Percentiles rank a stretch among this genome's conserved stretches.
phyloP scores from a whole-genome alignment of 305 asterid genomes.

The Coffea humblotiana region DNA sequence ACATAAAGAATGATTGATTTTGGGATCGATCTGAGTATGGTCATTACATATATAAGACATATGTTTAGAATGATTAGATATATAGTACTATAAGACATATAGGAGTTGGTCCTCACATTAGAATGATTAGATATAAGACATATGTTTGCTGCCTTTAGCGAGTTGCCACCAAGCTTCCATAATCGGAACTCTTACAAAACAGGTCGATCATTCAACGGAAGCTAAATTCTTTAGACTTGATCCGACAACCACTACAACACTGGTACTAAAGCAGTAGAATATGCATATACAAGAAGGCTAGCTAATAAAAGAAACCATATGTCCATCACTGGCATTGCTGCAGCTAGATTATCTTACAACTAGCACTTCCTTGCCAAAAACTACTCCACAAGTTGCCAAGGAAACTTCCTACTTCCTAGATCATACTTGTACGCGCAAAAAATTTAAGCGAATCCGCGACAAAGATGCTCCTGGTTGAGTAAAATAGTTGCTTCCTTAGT shows the following conservation, averaged over 20 bases:
- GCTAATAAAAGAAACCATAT: not conserved
- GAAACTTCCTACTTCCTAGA: constrained; percentile 16
- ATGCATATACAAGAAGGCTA: not conserved
- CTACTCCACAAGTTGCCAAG: constrained; percentile 4
- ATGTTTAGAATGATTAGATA: not conserved
- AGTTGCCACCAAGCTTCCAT: constrained; percentile 7
- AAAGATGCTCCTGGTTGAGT: not conserved
- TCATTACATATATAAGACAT: not conserved
- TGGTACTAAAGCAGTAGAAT: not conserved
- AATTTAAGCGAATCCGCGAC: not conserved
- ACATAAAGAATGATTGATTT: not conserved
- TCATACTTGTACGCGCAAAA: not conserved
- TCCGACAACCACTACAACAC: not conserved
- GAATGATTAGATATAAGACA: not conserved
- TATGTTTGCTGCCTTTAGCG: not conserved
- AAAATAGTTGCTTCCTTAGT: not conserved
- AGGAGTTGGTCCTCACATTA: too few relatives aligned
- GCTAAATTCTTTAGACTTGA: constrained; percentile 1
- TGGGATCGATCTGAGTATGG: not conserved
- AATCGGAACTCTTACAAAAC: not conserved
- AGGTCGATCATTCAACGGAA: not conserved
- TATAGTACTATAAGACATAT: too few relatives aligned
- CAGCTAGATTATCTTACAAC: not conserved
- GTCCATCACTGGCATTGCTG: not conserved
- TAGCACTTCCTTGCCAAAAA: not conserved